Evolutionary conservation across 495 filamentous ascomycete genomes (phyloP).

Genomic region (Penicillium pulvis): DNA sequence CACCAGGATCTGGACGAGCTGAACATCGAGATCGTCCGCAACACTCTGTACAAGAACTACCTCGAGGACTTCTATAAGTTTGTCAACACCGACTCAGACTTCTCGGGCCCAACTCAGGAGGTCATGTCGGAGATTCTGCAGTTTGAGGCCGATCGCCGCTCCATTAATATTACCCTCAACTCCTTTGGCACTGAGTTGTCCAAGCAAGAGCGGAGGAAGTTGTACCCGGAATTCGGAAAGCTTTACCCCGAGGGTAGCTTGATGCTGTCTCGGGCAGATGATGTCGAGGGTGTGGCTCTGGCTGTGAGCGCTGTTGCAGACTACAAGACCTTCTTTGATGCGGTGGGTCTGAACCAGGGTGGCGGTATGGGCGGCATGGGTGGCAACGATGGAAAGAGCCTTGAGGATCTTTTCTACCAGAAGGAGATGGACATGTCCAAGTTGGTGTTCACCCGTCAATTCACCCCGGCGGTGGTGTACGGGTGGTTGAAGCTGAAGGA

Average conservation of each 20-base stretch:
- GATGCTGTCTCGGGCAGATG: constrained; percentile 94
- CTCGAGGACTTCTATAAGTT: constrained; percentile 96
- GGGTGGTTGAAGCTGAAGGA: constrained; percentile 97
- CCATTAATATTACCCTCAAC: constrained; percentile 99
- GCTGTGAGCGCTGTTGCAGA: constrained; percentile 90
- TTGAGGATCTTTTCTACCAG: constrained; percentile 98
- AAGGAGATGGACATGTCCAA: constrained; percentile 99
- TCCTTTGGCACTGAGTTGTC: constrained; percentile 97
- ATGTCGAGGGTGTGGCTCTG: constrained; percentile 87
- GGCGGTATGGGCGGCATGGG: constrained; percentile 75
- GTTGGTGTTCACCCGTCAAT: constrained; percentile 91
- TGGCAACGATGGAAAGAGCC: constrained; percentile 77
- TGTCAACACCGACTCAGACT: constrained; percentile 80
- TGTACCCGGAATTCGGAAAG: constrained; percentile 89
- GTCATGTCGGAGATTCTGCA: constrained; percentile 93
- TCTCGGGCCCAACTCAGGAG: constrained; percentile 84
- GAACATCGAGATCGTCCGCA: constrained; percentile 98
- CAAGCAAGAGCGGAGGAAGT: constrained; percentile 90
- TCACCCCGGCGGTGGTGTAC: constrained; percentile 93
- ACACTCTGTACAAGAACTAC: constrained; percentile 99
- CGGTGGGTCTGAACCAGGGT: constrained; percentile 80
- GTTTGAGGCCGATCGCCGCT: constrained; percentile 93
- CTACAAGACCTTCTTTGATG: constrained; percentile 94
- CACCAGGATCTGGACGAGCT: constrained; percentile 97
- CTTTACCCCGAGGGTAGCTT: constrained; percentile 92